Conservation (phyloP, 2,329 filamentous ascomycete genomes). For the Colletotrichum lindemuthianum region DNA sequence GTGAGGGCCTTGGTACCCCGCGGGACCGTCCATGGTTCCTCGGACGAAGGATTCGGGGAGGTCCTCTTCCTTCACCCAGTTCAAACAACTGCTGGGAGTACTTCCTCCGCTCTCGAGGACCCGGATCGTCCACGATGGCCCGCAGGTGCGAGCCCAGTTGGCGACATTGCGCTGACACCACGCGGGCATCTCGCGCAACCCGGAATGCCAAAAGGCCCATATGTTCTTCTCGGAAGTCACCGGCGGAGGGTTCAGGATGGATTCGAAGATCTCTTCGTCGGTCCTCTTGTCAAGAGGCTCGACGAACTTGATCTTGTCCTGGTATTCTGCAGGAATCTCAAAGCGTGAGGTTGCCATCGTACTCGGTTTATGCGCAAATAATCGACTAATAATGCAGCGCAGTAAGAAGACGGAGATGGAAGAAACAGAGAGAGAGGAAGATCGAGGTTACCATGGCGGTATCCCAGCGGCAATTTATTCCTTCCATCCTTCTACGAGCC, state of each 20-base stretch:
- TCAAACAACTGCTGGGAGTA: conserved; percentile 50
- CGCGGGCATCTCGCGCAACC: conserved; percentile 45
- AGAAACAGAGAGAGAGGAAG: too few species aligned
- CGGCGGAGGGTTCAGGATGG: conserved; percentile 42
- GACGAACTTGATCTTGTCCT: conserved; percentile 10
- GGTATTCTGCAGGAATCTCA: conserved; percentile 11
- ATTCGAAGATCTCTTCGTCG: conserved; percentile 44
- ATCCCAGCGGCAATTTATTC: too few species aligned
- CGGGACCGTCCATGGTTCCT: conserved; percentile 52
- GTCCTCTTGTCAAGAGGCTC: conserved; percentile 26
- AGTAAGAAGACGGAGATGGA: background rate
- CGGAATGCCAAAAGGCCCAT: conserved; percentile 57
- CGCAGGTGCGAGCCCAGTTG: conserved; percentile 51
- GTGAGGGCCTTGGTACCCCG: conserved; percentile 47
- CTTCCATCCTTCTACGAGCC: too few species aligned
- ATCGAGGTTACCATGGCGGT: too few species aligned
- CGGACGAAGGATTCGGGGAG: conserved; percentile 38
- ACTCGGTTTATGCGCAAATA: background rate
- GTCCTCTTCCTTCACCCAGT: conserved; percentile 43
- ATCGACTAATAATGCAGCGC: too few species aligned
- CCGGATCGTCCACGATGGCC: conserved; percentile 51
- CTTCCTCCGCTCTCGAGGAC: conserved; percentile 49
- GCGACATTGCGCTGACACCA: conserved; percentile 53
- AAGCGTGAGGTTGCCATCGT: conserved; percentile 10
- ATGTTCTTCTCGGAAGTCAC: conserved; percentile 54